These are phyloP conservation scores for Beta macrorhiza DNA, from an alignment of 179 eudicot genomes.

Conservation along the genomic window DNA sequence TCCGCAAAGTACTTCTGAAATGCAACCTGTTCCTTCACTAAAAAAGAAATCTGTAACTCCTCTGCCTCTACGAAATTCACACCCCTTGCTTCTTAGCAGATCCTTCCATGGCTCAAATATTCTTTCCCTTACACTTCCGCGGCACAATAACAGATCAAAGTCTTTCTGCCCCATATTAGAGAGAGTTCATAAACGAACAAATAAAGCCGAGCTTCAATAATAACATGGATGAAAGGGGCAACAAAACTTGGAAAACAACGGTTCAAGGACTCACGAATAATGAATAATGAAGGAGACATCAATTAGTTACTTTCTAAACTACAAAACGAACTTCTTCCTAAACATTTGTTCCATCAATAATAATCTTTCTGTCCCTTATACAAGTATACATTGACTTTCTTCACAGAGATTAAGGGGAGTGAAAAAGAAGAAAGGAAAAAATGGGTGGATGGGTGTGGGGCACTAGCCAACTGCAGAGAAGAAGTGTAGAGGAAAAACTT, in stretches of 20 bases:
- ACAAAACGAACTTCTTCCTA: neutral
- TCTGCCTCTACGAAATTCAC: conserved; percentile 66
- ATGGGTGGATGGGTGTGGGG: too few species aligned
- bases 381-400: neutral
- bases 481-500: neutral
- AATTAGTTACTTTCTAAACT: too few species aligned
- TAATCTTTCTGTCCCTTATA: too few species aligned
- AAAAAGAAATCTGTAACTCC: conserved; percentile 58
- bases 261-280: too few species aligned
- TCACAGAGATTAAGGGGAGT: too few species aligned
- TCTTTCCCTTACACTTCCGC: conserved; percentile 58
- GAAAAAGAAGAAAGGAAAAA: too few species aligned
- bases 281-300: too few species aligned
- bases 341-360: neutral
- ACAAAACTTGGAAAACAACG: neutral
- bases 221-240: neutral
- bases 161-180: conserved; percentile 45
- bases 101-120: conserved; percentile 72
- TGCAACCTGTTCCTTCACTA: conserved; percentile 53
- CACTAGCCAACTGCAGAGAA: neutral
- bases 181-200: neutral
- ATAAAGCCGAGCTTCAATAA: neutral
- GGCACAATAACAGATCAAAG: conserved; percentile 53
- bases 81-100: conserved; percentile 48
- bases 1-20: conserved; percentile 60